Evolutionary conservation across 2,329 filamentous ascomycete species (phyloP).

Genomic region (Fusarium euwallaceae): DNA sequence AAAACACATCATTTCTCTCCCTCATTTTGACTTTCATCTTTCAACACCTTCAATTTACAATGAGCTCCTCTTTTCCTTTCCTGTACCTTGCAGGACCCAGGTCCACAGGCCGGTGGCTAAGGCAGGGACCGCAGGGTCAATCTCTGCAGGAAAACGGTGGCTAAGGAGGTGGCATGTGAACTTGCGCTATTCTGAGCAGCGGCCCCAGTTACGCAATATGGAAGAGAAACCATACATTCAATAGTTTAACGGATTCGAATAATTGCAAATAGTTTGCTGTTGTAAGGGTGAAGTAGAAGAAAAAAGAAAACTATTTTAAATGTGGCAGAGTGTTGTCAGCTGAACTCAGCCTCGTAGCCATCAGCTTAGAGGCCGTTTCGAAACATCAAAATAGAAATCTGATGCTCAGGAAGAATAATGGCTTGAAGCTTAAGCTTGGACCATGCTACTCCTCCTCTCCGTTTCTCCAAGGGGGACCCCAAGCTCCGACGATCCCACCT

Average conservation of each 20-base stretch:
- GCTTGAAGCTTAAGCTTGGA: constrained; percentile 9
- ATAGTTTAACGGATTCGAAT: not conserved
- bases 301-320: not conserved
- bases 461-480: constrained; percentile 1
- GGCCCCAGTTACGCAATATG: not conserved
- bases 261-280: not conserved
- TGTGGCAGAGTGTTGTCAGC: not conserved
- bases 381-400: constrained; percentile 7
- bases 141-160: constrained; percentile 14
- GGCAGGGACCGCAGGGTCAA: constrained; percentile 18
- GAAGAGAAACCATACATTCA: not conserved
- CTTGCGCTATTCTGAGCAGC: constrained; percentile 11
- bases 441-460: not conserved
- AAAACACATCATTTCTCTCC: not conserved
- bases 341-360: not conserved
- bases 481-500: constrained; percentile 2
- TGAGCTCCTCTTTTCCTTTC: not conserved
- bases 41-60: not conserved
- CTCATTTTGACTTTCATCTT: not conserved
- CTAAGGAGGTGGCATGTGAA: constrained; percentile 22
- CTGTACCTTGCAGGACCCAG: constrained; percentile 14
- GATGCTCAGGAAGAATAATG: not conserved
- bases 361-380: not conserved
- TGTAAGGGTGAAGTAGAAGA: not conserved
- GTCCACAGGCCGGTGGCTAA: constrained; percentile 10